Evolutionary conservation across 1,284 basidiomycete species (phyloP).

Genomic region (Rhizoctonia solani): DNA sequence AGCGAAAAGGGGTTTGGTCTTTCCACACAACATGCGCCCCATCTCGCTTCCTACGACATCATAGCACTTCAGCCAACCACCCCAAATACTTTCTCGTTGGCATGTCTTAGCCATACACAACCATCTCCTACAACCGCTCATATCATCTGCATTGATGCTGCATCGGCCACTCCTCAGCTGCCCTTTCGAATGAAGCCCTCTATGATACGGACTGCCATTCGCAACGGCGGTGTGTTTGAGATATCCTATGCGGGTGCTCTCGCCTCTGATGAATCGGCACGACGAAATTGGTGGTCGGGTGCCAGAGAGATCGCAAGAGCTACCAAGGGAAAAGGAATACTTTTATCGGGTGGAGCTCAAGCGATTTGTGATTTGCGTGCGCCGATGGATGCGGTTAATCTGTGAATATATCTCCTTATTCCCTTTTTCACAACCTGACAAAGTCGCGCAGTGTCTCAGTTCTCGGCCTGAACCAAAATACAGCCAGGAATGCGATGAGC

Average conservation of each 20-base stretch:
- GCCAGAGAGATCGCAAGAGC: constrained; percentile 73
- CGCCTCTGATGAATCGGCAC: constrained; percentile 57
- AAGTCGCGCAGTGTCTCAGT: constrained; percentile 57
- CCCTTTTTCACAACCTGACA: background rate
- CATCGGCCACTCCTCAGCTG: constrained; percentile 62
- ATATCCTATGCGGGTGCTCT: constrained; percentile 75
- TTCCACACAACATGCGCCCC: constrained; percentile 60
- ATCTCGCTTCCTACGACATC: constrained; percentile 71
- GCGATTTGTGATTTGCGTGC: constrained; percentile 64
- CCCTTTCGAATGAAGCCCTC: constrained; percentile 84
- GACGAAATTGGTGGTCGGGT: constrained; percentile 81
- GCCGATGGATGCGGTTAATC: constrained; percentile 69
- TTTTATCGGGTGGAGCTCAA: constrained; percentile 67
- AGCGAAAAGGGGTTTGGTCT: constrained; percentile 81
- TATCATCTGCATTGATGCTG: constrained; percentile 81
- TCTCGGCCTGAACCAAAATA: constrained; percentile 66
- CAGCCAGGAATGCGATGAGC: constrained; percentile 64
- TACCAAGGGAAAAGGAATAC: constrained; percentile 72
- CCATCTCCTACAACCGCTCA: constrained; percentile 80
- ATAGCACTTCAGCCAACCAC: constrained; percentile 75
- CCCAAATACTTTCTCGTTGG: constrained; percentile 69
- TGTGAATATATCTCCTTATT: constrained; percentile 55
- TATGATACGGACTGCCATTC: constrained; percentile 75
- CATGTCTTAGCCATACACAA: constrained; percentile 78
- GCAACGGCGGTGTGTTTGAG: constrained; percentile 84